A percentile compares a stretch with the other conserved stretches of the same genome.
Conservation (phyloP, 257 asterid species). For the Nicotiana attenuata region DNA sequence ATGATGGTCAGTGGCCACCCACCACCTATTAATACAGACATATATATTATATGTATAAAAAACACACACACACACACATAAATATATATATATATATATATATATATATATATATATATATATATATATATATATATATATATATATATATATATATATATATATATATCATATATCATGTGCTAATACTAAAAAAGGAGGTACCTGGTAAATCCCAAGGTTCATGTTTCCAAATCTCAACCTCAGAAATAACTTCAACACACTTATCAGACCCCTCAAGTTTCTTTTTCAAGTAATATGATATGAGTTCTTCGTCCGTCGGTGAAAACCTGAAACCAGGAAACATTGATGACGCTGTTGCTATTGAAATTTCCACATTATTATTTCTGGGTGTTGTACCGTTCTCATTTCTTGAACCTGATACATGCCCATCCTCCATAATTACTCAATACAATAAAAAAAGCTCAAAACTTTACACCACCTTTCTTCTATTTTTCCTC, state of each 20-base stretch:
- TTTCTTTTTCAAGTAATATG: constrained; percentile 69
- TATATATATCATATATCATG: no score
- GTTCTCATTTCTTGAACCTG: background rate
- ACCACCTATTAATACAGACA: no score
- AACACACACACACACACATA: no score
- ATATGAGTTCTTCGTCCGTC: constrained; percentile 71
- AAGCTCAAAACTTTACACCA: background rate
- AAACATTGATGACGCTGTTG: constrained; percentile 64
- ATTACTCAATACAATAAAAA: constrained; percentile 36
- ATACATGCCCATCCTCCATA: constrained; percentile 27
- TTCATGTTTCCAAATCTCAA: constrained; percentile 76
- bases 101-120: no score
- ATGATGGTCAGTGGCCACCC: no score
- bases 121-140: no score
- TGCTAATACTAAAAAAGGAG: no score
- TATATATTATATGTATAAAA: no score
- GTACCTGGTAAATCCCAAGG: constrained; percentile 97
- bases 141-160: no score
- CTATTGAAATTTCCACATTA: constrained; percentile 51
- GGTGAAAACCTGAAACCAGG: constrained; percentile 92
- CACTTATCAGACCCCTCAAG: constrained; percentile 42
- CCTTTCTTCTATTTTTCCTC: background rate
- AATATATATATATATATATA: no score
- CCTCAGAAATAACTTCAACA: constrained; percentile 68
- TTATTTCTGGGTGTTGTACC: background rate